Base-by-base conservation (phyloP, 495 filamentous ascomycete genomes). In the Penicillium cosmopolitanum region DNA sequence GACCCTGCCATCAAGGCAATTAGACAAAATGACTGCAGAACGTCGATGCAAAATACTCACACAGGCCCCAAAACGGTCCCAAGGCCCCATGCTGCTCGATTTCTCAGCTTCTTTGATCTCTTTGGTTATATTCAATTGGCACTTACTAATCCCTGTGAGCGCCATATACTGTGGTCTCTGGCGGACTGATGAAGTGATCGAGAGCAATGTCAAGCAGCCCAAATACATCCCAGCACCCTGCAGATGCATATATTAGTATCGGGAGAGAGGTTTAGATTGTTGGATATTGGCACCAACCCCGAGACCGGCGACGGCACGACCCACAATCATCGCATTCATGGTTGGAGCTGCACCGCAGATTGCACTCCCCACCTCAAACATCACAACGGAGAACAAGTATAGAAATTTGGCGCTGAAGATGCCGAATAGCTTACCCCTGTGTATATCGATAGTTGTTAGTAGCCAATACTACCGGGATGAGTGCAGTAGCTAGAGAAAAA, bases 391-490 rank as follows among this genome's bases (percentile, higher is more conserved):
- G 13, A 63, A 18, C n/a, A 89, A 71, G 54, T 81, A 88, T 1
- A 83, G 62, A 72, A 68, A 80, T 61, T 88, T 86, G 3, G 71
- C 70, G 40, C 84, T 78, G 69, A 87, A 86, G 4, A 74, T 66
- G 5, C 69, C 74, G 58, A 77, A 88, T 0, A 80, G 53, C 35
- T 83, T 73, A 21, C 63, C 63, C 63, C 63, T 65, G 23, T 23
- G 13, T 2, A n/a, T 38, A 8, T 31, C 8, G 1, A 31, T 31
- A 9, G 6, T 31, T 7, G 0, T 31, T 31, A 31, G 5, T 9
- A 31, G 28, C 8, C 4, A 31, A 9, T 31, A 31, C 28, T 31
- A 7, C 28, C 4, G 28, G 23, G 23, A 4, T 31, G 6, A 31
- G 28, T 31, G 28, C 8, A 31, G 5, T 31, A 31, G 4, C 28